Evolutionary conservation across 2,329 filamentous ascomycete genomes (phyloP).

Genomic region (Lasiodiplodia citricola): DNA sequence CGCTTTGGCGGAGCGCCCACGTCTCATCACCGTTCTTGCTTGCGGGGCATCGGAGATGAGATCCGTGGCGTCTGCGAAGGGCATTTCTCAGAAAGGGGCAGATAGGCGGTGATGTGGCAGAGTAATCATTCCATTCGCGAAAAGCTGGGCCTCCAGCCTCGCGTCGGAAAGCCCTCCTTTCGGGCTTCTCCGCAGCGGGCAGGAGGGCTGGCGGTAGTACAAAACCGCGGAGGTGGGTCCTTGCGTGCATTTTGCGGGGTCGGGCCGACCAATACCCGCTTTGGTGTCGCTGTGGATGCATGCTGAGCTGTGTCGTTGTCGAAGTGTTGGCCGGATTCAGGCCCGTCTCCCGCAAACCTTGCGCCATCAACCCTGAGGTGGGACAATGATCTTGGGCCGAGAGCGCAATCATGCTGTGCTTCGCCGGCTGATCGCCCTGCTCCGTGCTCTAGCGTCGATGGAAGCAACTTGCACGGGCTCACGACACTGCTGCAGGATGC

Average conservation of each 20-base stretch:
- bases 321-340: not conserved
- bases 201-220: not conserved
- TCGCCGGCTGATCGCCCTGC: not conserved
- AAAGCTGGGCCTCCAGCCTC: not conserved
- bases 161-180: not conserved
- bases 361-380: not conserved
- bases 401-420: not conserved
- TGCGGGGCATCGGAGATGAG: slow-evolving; percentile 7
- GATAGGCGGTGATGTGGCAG: not conserved
- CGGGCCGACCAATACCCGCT: slow-evolving; percentile 15
- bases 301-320: not conserved
- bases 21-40: not conserved
- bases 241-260: slow-evolving; percentile 18
- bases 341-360: not conserved
- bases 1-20: not conserved
- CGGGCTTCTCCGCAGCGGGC: not conserved
- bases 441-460: not conserved
- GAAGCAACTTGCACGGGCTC: not conserved
- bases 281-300: not conserved
- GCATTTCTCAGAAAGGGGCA: not conserved
- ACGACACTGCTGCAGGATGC: not conserved
- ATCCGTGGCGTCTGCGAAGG: not conserved
- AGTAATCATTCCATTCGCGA: not conserved
- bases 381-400: not conserved
- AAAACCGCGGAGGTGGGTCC: not conserved